phyloP scores from a whole-genome alignment of 2,329 filamentous ascomycete genomes.

The Diaporthe velutina region DNA sequence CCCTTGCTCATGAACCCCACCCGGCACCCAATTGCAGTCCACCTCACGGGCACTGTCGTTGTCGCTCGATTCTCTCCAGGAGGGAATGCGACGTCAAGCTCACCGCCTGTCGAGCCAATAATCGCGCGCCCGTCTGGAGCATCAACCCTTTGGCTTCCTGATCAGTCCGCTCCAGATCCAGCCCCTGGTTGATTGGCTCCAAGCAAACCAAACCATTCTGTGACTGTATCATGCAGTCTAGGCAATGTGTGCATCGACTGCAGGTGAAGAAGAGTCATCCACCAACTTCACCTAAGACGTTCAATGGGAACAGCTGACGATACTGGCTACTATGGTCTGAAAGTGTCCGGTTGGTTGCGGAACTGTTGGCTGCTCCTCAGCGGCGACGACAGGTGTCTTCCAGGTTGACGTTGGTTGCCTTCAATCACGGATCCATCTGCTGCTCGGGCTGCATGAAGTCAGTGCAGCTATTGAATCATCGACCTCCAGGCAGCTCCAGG shows the following conservation, averaged over 20 bases:
- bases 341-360: background rate
- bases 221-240: conserved; percentile 12
- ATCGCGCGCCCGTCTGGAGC: conserved; percentile 24
- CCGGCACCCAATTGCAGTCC: conserved; percentile 31
- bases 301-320: background rate
- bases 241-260: background rate
- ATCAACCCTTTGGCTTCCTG: conserved; percentile 18
- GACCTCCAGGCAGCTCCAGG: conserved; percentile 19
- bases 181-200: conserved; percentile 22
- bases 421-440: conserved; percentile 4
- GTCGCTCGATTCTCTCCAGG: conserved; percentile 34
- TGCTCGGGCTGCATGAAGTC: conserved; percentile 17
- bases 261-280: conserved; percentile 12
- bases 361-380: background rate
- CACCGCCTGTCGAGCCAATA: conserved; percentile 41
- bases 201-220: background rate
- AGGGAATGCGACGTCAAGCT: conserved; percentile 33
- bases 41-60: conserved; percentile 24
- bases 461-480: conserved; percentile 18
- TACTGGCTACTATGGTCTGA: background rate
- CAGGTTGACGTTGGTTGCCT: background rate
- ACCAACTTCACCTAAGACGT: background rate
- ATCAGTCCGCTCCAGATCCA: conserved; percentile 1
- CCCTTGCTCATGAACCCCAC: conserved; percentile 26
- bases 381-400: background rate